phyloP scores from a whole-genome alignment of 495 filamentous ascomycete genomes.

The Letharia columbiana region DNA sequence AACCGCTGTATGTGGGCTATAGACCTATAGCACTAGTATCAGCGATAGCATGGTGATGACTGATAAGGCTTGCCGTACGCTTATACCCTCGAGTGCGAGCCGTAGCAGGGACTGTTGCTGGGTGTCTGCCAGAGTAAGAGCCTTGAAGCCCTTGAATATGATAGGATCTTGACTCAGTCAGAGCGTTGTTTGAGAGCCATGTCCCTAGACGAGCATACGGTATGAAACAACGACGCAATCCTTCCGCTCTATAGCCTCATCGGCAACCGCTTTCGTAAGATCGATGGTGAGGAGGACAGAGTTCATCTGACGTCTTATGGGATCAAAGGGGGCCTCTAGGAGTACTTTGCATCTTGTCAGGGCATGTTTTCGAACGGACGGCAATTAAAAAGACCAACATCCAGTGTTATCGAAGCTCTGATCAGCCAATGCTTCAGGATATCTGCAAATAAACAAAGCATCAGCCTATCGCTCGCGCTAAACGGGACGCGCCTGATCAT shows the following conservation, averaged over 20 bases:
- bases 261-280: conserved; percentile 77
- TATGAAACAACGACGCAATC: conserved; percentile 81
- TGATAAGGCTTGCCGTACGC: conserved; percentile 35
- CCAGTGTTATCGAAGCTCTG: conserved; percentile 92
- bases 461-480: not conserved
- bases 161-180: conserved; percentile 62
- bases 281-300: conserved; percentile 86
- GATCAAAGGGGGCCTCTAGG: conserved; percentile 64
- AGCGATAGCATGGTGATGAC: not conserved
- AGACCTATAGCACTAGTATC: conserved; percentile 43
- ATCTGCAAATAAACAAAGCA: conserved; percentile 43
- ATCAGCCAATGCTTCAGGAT: conserved; percentile 82
- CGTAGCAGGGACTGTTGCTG: conserved; percentile 80
- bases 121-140: conserved; percentile 70
- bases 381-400: conserved; percentile 41
- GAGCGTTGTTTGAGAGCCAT: not conserved
- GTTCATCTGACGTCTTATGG: conserved; percentile 50
- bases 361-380: not conserved
- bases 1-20: conserved; percentile 89
- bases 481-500: conserved; percentile 31
- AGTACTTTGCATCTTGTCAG: conserved; percentile 44
- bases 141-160: conserved; percentile 87
- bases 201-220: conserved; percentile 45
- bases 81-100: conserved; percentile 80
- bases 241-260: conserved; percentile 72